These are phyloP conservation scores for Flaveria floridana DNA, from an alignment of 140 eudicot genomes.

Conservation along the genomic window DNA sequence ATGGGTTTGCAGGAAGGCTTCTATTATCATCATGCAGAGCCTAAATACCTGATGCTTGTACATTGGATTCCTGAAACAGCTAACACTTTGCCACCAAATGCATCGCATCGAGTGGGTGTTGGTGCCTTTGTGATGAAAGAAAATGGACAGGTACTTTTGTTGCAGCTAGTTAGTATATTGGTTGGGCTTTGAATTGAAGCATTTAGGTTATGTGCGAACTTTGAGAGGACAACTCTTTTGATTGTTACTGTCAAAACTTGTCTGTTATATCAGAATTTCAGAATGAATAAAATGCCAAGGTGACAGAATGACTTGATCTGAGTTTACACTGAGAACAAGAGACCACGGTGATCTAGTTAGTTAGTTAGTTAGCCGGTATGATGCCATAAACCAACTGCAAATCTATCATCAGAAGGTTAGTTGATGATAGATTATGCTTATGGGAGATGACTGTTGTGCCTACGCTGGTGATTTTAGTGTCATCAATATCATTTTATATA, in stretches of 20 bases:
- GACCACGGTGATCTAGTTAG: neutral
- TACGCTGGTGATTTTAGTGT: too few relatives aligned
- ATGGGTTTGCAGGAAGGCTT: conserved; percentile 56
- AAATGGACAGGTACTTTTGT: conserved; percentile 50
- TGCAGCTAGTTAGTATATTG: neutral
- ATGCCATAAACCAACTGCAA: neutral
- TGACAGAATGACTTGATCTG: neutral
- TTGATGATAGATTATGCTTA: neutral
- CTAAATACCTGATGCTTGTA: conserved; percentile 63
- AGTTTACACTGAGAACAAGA: neutral
- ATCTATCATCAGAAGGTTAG: neutral
- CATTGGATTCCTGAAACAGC: conserved; percentile 56
- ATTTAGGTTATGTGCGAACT: neutral
- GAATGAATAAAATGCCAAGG: neutral
- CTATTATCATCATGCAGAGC: conserved; percentile 73
- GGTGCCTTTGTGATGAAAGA: conserved; percentile 66
- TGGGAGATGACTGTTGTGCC: neutral
- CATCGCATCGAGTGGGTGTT: conserved; percentile 62
- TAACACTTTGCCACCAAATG: conserved; percentile 61
- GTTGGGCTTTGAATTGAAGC: neutral
- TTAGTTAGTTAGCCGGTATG: neutral
- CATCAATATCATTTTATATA: too few relatives aligned
- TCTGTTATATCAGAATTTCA: neutral
- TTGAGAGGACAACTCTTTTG: neutral
- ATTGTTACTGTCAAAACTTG: neutral